Evolutionary conservation across 139 green algal species (phyloP), one percentile per base, ranked within the genome.

Genomic region (Micractinium conductrix): DNA sequence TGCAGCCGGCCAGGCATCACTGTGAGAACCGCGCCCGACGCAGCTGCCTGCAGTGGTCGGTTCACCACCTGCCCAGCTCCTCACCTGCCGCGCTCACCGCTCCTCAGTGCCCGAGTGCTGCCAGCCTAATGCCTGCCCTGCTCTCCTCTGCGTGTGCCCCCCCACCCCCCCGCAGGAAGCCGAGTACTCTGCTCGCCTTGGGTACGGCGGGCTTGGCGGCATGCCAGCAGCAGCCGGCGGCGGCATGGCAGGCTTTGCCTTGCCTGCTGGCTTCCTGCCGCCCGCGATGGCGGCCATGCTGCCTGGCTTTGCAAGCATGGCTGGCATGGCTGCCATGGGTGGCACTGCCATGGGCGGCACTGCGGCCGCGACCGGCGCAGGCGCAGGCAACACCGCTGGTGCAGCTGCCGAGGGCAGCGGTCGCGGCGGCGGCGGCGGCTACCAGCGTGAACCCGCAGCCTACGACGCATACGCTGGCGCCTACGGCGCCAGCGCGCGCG

Each of bases 201-300:
- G 79, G 9, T 84, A 84, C 10, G 78, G 42, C 40, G 78, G 24
- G 12, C 75, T 84, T 76, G 78, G 62, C 19, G 78, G 78, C n/a
- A 40, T 63, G 79, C 44, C 55, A 24, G 48, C 17, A 26, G 28
- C 74, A 6, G 74, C 42, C 4, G 50, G 45, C n/a, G n/a, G n/a
- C 45, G 24, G 74, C 19, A 22, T 80, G 45, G 45, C 48, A 2
- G 76, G n/a, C n/a, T n/a, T n/a, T n/a, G n/a, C n/a, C n/a, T n/a
- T n/a, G n/a, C n/a, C n/a, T n/a, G n/a, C n/a, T n/a, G n/a, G 38
- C 28, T 42, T 37, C 58, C 37, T 21, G 40, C 43, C 43, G 28
- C 28, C 43, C 1, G 16, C 38, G 26, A 83, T 72, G 58, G 76
- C 58, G 0, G 50, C 30, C 48, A 68, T 69, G 74, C 48, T 33